A percentile compares a stretch with the other conserved stretches of the same genome.
Evolutionary conservation across 108 stramenopile genomes (phyloP).

Genomic region (Chaetoceros muelleri): DNA sequence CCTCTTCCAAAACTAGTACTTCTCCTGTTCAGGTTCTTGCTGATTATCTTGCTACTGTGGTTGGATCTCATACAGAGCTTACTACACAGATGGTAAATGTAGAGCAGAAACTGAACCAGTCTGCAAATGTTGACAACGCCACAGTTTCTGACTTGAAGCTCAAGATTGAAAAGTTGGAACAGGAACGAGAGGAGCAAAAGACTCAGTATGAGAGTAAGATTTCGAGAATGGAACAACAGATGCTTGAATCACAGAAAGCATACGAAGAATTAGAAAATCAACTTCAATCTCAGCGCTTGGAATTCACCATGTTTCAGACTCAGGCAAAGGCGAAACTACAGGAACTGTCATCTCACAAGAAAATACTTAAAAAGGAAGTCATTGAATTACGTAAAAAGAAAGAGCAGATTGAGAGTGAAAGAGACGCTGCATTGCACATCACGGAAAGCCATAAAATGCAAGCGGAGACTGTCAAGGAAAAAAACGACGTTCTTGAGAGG

Average conservation of each 20-base stretch:
- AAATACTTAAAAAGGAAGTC: conserved; percentile 81
- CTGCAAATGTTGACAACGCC: conserved; percentile 47
- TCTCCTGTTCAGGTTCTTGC: conserved; percentile 38
- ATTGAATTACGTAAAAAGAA: conserved; percentile 67
- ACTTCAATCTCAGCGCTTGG: conserved; percentile 60
- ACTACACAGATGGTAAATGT: conserved; percentile 34
- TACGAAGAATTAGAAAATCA: conserved; percentile 58
- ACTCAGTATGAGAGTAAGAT: conserved; percentile 25
- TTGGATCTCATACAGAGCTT: conserved; percentile 32
- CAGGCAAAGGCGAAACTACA: conserved; percentile 53
- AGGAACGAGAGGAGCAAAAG: conserved; percentile 34
- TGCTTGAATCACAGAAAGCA: conserved; percentile 41
- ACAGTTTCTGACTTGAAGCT: conserved; percentile 38
- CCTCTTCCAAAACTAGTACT: background rate
- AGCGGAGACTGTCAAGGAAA: conserved; percentile 52
- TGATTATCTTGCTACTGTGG: conserved; percentile 31
- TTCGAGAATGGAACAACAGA: conserved; percentile 33
- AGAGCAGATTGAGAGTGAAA: conserved; percentile 51
- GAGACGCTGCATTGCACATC: conserved; percentile 39
- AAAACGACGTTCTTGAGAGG: conserved; percentile 50
- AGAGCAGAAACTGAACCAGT: conserved; percentile 30
- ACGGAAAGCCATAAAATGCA: conserved; percentile 34
- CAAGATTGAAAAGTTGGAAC: conserved; percentile 34
- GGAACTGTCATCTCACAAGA: conserved; percentile 69
- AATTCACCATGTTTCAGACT: conserved; percentile 71